Percentiles rank a stretch among this genome's conserved stretches.
Conservation (phyloP, 768 basidiomycete species). For the Kondoa malvinella region DNA sequence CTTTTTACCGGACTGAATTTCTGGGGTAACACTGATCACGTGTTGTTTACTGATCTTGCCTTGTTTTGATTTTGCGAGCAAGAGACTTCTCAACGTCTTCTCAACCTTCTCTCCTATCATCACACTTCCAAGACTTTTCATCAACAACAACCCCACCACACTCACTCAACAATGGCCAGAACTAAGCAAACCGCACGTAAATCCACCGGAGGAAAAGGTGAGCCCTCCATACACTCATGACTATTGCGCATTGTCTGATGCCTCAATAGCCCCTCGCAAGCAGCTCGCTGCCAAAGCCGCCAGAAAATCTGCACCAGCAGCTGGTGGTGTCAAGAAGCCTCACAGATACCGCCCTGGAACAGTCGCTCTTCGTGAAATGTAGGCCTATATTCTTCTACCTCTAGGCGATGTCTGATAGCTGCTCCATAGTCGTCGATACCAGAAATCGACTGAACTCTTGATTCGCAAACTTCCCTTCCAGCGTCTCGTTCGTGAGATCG, state of each 20-base stretch:
- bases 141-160: neutral
- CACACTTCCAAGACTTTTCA: neutral
- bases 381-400: constrained; percentile 27
- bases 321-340: constrained; percentile 84
- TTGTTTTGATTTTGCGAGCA: neutral
- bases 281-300: constrained; percentile 64
- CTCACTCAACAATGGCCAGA: constrained; percentile 14
- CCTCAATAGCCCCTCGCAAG: constrained; percentile 65
- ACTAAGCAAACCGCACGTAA: constrained; percentile 44
- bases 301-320: constrained; percentile 34
- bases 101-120: neutral
- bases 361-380: constrained; percentile 59
- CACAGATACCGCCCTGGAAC: constrained; percentile 67
- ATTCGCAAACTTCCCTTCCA: constrained; percentile 43
- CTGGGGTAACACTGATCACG: too few species aligned
- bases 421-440: constrained; percentile 37
- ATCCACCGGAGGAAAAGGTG: constrained; percentile 54
- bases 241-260: constrained; percentile 43
- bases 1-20: too few species aligned
- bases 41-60: neutral
- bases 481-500: constrained; percentile 41
- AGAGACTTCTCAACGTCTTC: neutral
- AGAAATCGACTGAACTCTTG: constrained; percentile 40
- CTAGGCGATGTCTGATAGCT: neutral
- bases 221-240: neutral